A percentile compares a stretch with the other conserved stretches of the same genome.
Conservation (phyloP, 2,329 filamentous ascomycete species). For the Fusarium avenaceum region DNA sequence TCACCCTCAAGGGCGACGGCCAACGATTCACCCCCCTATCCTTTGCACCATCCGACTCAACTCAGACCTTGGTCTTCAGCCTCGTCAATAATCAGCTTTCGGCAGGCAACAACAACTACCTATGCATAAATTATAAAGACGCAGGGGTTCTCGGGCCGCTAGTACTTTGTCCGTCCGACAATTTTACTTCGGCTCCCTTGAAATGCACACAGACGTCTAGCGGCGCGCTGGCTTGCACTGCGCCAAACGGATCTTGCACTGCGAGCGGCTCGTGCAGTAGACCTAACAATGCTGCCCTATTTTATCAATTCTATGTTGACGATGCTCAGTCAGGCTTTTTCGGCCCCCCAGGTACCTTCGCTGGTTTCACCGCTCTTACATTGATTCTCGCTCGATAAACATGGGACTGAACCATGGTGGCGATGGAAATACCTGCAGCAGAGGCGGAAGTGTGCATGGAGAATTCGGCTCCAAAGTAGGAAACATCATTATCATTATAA, state of each 20-base stretch:
- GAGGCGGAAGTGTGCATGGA: too few species aligned
- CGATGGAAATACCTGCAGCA: too few species aligned
- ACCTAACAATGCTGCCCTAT: rapidly evolving
- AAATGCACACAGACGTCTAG: neutral
- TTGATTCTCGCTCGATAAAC: neutral
- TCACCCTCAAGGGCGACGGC: neutral
- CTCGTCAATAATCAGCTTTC: neutral
- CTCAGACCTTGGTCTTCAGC: slow-evolving; percentile 16
- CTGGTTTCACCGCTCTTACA: neutral
- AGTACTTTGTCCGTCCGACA: slow-evolving; percentile 6
- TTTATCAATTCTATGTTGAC: slow-evolving; percentile 20
- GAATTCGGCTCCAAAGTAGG: too few species aligned
- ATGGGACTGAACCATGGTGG: too few species aligned
- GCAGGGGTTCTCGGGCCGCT: neutral
- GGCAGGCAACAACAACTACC: slow-evolving; percentile 2
- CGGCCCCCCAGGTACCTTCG: neutral
- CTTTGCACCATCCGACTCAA: neutral
- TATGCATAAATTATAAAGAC: neutral
- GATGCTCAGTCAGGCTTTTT: neutral
- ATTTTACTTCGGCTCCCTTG: neutral
- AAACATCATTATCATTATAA: too few species aligned
- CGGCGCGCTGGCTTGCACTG: slow-evolving; percentile 2
- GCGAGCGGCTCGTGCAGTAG: rapidly evolving
- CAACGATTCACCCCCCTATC: neutral
- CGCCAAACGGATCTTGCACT: neutral